phyloP scores from a whole-genome alignment of 805 yeast genomes.

The Maudiozyma serrabonitensis region DNA sequence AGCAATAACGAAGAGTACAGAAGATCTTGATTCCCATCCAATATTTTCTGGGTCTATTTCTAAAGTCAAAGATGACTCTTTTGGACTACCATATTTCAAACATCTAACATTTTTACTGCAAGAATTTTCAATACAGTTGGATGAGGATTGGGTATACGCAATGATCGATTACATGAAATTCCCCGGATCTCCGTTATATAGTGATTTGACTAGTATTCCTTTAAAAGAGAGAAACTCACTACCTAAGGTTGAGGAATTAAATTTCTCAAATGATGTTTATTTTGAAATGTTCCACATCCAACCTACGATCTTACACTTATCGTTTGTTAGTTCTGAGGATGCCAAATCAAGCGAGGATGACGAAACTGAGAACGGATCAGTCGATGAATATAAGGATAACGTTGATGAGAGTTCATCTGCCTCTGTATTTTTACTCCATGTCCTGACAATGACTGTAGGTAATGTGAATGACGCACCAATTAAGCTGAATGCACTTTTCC shows the following conservation, averaged over 20 bases:
- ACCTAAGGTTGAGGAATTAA: constrained; percentile 56
- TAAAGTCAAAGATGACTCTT: constrained; percentile 75
- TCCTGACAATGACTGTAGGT: constrained; percentile 93
- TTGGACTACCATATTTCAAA: constrained; percentile 83
- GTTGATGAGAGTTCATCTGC: not conserved
- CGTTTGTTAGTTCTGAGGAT: constrained; percentile 79
- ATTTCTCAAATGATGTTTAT: constrained; percentile 64
- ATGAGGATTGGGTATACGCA: constrained; percentile 84
- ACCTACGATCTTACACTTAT: constrained; percentile 79
- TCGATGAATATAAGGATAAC: not conserved
- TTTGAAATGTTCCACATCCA: constrained; percentile 90
- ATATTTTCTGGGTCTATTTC: constrained; percentile 80
- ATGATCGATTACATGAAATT: constrained; percentile 68
- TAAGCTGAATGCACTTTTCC: constrained; percentile 70
- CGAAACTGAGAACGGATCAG: not conserved
- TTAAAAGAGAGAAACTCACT: constrained; percentile 39
- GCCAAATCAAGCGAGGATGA: not conserved
- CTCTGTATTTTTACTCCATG: constrained; percentile 67
- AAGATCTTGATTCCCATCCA: constrained; percentile 83
- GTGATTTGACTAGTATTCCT: not conserved
- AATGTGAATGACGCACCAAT: constrained; percentile 96
- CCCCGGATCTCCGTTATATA: constrained; percentile 75
- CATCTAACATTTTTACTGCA: constrained; percentile 85
- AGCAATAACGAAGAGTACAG: constrained; percentile 72
- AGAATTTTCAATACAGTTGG: constrained; percentile 85